Evolutionary conservation across 2,329 filamentous ascomycete genomes (phyloP).

Genomic region (Cladophialophora psammophila): DNA sequence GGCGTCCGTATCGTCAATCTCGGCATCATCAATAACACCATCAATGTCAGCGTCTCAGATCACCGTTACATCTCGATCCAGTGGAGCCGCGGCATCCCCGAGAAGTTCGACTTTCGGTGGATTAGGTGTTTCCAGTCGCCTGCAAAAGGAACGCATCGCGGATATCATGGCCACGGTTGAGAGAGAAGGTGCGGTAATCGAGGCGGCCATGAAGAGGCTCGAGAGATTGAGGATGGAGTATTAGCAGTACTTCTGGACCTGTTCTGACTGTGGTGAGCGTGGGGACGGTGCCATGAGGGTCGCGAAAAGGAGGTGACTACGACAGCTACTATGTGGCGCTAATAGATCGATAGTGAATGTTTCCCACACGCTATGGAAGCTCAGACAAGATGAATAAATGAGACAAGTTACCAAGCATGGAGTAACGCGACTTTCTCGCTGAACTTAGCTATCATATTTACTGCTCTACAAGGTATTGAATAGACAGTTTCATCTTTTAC

Average conservation of each 20-base stretch:
- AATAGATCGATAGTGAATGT: no score
- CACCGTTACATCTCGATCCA: slow-evolving; percentile 42
- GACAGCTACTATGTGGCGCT: not conserved
- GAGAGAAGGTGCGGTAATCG: slow-evolving; percentile 49
- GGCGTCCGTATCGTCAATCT: slow-evolving; percentile 20
- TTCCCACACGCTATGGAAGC: no score
- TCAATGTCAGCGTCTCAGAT: slow-evolving; percentile 30
- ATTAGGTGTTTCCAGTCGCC: slow-evolving; percentile 38
- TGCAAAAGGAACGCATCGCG: slow-evolving; percentile 55
- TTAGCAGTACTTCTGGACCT: slow-evolving; percentile 22
- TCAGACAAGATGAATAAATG: no score
- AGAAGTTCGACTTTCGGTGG: slow-evolving; percentile 3
- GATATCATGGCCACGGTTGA: slow-evolving; percentile 61
- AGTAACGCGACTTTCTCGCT: no score
- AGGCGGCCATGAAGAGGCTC: slow-evolving; percentile 38
- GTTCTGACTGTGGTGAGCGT: not conserved
- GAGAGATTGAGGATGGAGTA: slow-evolving; percentile 37
- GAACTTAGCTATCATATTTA: no score
- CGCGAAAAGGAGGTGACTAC: not conserved
- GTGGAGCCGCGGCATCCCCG: slow-evolving; percentile 12
- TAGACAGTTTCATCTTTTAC: no score
- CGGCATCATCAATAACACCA: slow-evolving; percentile 26
- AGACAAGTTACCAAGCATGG: no score
- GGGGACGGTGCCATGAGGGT: not conserved
- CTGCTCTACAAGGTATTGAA: no score